Conservation (phyloP, 2,329 filamentous ascomycete genomes). For the Arthrobotrys iridis region DNA sequence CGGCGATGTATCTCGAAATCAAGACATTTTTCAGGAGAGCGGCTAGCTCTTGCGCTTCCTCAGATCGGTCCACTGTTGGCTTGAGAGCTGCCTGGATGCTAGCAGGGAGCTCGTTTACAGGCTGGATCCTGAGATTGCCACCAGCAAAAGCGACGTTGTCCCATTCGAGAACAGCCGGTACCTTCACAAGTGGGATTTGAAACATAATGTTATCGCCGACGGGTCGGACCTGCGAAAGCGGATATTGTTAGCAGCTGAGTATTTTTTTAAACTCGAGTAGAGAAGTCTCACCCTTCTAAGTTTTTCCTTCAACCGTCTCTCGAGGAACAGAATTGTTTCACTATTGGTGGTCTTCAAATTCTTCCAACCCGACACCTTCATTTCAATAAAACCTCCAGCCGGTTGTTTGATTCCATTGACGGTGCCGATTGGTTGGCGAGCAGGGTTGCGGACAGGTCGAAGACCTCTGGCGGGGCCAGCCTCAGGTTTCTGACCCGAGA, state of each 20-base stretch:
- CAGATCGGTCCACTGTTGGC: slow-evolving; percentile 56
- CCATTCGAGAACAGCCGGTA: slow-evolving; percentile 72
- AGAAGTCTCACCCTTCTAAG: slow-evolving; percentile 79
- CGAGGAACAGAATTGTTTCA: slow-evolving; percentile 57
- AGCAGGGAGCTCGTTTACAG: slow-evolving; percentile 52
- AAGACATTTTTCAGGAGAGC: slow-evolving; percentile 77
- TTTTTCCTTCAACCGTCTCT: slow-evolving; percentile 64
- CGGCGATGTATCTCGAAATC: slow-evolving; percentile 75
- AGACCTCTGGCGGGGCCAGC: slow-evolving; percentile 31
- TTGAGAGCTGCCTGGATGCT: slow-evolving; percentile 57
- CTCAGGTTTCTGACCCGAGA: slow-evolving; percentile 33
- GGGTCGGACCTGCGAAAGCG: slow-evolving; percentile 72
- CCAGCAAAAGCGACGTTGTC: slow-evolving; percentile 77
- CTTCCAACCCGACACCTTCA: slow-evolving; percentile 58
- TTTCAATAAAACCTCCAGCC: slow-evolving; percentile 62
- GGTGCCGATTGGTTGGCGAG: slow-evolving; percentile 64
- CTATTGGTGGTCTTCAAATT: slow-evolving; percentile 55
- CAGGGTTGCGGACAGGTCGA: slow-evolving; percentile 29
- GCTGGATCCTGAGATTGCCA: slow-evolving; percentile 66
- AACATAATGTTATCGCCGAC: slow-evolving; percentile 76
- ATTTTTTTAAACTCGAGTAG: slow-evolving; percentile 58
- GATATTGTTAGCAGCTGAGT: slow-evolving; percentile 55
- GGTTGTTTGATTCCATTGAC: slow-evolving; percentile 75
- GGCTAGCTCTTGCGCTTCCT: slow-evolving; percentile 55
- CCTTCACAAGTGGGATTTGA: slow-evolving; percentile 72